Evolutionary conservation across 495 filamentous ascomycete species (phyloP).

Genomic region (Mytilinidion resinicola): DNA sequence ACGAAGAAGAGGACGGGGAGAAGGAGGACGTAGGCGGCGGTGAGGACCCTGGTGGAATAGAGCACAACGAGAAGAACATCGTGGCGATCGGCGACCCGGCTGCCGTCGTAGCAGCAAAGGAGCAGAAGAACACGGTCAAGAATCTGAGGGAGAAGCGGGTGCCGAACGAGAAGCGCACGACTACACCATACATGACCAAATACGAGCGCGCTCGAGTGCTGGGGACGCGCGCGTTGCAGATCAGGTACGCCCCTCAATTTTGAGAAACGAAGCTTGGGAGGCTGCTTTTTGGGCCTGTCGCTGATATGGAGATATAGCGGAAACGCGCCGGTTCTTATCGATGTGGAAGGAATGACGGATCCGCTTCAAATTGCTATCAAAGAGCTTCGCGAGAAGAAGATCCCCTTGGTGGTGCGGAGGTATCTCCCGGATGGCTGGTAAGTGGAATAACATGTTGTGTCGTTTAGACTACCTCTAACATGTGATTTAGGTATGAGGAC

Average conservation of each 20-base stretch:
- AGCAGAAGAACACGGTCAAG: constrained; percentile 44
- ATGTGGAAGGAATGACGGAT: constrained; percentile 95
- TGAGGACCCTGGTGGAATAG: constrained; percentile 47
- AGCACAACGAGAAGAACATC: constrained; percentile 48
- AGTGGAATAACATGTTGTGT: constrained; percentile 33
- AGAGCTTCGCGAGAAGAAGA: constrained; percentile 96
- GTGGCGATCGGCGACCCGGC: constrained; percentile 71
- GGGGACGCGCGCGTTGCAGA: constrained; percentile 88
- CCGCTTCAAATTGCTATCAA: constrained; percentile 96
- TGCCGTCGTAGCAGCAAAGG: constrained; percentile 44
- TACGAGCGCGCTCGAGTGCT: constrained; percentile 92
- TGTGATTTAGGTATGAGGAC: constrained; percentile 78
- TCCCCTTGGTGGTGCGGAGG: constrained; percentile 85
- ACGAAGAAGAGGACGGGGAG: constrained; percentile 33
- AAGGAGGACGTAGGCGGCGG: constrained; percentile 46
- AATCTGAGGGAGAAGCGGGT: constrained; percentile 83
- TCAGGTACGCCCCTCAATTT: constrained; percentile 59
- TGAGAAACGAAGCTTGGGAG: neutral
- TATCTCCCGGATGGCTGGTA: constrained; percentile 97
- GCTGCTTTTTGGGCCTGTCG: constrained; percentile 13
- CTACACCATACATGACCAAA: constrained; percentile 99
- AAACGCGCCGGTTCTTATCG: constrained; percentile 95
- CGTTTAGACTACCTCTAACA: constrained; percentile 6
- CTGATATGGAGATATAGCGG: constrained; percentile 51
- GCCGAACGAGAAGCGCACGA: constrained; percentile 76